Base-by-base conservation (phyloP, 208 protist species). In the Wallacemonas collosoma region DNA sequence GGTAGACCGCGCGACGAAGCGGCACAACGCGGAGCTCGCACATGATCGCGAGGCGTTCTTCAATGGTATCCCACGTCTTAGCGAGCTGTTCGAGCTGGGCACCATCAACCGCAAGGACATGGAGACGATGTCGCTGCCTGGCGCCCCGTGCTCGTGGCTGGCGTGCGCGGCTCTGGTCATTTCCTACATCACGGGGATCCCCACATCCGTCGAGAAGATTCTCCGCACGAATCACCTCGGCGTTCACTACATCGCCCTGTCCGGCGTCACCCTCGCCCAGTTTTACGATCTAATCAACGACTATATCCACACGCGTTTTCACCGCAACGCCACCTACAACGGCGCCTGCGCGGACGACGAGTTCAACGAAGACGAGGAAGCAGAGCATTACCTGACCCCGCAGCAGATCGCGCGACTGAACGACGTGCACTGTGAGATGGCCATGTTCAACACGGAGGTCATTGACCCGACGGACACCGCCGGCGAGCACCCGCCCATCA, bases 71-170 rank as follows among this genome's bases (percentile, higher is more conserved):
- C 76, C 83, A 39, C 76, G 86, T 36, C 73, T 88, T 51, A 68
- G 36, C 7, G 82, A 86, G 6, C 69, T 85, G 12, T 56, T 85
- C 12, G 71, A 75, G 39, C 51, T 63, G n/a, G n/a, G 62, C 6
- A 70, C 71, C 15, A 75, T 63, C 55, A 66, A 85, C 62, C 78
- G 71, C 35, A 43, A 79, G 38, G 77, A 82, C 68, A 50, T 89
- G 62, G 77, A 86, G 47, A 65, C 56, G 39, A 72, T 93, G 2
- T 14, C 81, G 51, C 69, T 94, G 40, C 45, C 72, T 4, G 83
- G 83, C 43, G 89, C 86, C 11, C 86, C 89, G 58, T 97, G 91
- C 82, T 81, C 83, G 45, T 95, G 90, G 90, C 80, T 97, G 58
- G 75, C 78, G 41, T 93, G 91, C 53, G 85, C 85, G 35, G 81